Conservation (phyloP, 306 rosid genomes). For the Psophocarpus tetragonolobus region DNA sequence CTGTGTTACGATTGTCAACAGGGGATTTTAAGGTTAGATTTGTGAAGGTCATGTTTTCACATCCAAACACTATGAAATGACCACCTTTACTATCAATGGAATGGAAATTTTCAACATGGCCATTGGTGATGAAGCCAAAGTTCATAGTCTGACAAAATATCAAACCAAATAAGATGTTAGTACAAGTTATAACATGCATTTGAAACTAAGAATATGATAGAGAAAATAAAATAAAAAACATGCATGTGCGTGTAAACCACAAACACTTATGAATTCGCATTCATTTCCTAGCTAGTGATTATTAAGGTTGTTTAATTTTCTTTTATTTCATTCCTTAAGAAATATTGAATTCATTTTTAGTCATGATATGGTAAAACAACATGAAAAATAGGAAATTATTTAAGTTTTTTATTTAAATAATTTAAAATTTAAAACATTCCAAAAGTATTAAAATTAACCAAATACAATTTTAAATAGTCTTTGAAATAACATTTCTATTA, state of each 20-base stretch:
- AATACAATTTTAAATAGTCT: too few relatives aligned
- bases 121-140: conserved; percentile 54
- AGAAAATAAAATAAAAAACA: too few relatives aligned
- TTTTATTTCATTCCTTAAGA: background rate
- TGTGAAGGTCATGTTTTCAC: conserved; percentile 47
- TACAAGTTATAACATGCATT: background rate
- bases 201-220: background rate
- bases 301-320: background rate
- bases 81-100: conserved; percentile 55
- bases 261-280: background rate
- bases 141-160: conserved; percentile 46
- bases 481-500: too few relatives aligned
- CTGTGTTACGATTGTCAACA: conserved; percentile 59
- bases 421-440: too few relatives aligned
- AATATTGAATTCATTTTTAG: too few relatives aligned
- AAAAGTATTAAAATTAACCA: too few relatives aligned
- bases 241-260: background rate
- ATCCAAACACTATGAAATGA: conserved; percentile 45
- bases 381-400: too few relatives aligned
- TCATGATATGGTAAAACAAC: too few relatives aligned
- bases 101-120: conserved; percentile 42
- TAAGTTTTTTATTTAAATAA: too few relatives aligned
- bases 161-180: background rate
- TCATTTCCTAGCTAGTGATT: background rate
- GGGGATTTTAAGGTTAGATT: conserved; percentile 48